A percentile compares a stretch with the other conserved stretches of the same genome.
These are phyloP conservation scores for Platismatia glauca DNA, from an alignment of 495 filamentous ascomycete genomes.

Conservation along the genomic window DNA sequence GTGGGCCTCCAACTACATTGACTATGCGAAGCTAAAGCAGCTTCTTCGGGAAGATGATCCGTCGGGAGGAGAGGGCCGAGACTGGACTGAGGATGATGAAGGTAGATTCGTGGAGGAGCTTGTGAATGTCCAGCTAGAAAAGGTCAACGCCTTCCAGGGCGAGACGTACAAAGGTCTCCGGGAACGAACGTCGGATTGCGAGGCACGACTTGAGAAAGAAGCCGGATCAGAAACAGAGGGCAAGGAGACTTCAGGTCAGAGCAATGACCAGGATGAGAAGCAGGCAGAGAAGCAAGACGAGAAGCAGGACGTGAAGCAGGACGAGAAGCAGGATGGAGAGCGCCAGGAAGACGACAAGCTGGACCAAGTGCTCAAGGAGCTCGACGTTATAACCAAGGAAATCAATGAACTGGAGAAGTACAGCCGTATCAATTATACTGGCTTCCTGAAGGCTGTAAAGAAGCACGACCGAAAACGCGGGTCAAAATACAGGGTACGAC, in stretches of 20 bases:
- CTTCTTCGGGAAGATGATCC: conserved; percentile 67
- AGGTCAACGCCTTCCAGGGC: conserved; percentile 83
- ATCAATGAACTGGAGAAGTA: conserved; percentile 91
- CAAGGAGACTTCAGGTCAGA: conserved; percentile 19
- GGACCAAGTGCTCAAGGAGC: conserved; percentile 62
- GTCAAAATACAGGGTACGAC: conserved; percentile 71
- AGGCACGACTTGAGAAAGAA: conserved; percentile 42
- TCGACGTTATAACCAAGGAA: conserved; percentile 82
- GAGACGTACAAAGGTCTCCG: conserved; percentile 63
- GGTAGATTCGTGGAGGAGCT: conserved; percentile 87
- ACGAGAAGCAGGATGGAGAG: conserved; percentile 41
- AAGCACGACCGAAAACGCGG: conserved; percentile 93
- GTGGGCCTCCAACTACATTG: conserved; percentile 90
- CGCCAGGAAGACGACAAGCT: conserved; percentile 45
- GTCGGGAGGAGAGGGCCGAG: conserved; percentile 41
- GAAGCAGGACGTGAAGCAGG: too few relatives aligned
- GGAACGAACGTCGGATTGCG: conserved; percentile 52
- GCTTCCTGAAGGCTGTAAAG: conserved; percentile 95
- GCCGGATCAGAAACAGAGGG: conserved; percentile 24
- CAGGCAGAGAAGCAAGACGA: too few relatives aligned
- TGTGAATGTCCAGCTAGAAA: conserved; percentile 88
- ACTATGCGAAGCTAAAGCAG: conserved; percentile 85
- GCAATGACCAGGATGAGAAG: conserved; percentile 19
- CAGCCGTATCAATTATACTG: conserved; percentile 92
- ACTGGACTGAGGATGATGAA: conserved; percentile 96